Evolutionary conservation across 768 basidiomycete genomes (phyloP), one percentile per base, ranked within the genome.

Genomic region (Sistotremastrum niveocremeum): DNA sequence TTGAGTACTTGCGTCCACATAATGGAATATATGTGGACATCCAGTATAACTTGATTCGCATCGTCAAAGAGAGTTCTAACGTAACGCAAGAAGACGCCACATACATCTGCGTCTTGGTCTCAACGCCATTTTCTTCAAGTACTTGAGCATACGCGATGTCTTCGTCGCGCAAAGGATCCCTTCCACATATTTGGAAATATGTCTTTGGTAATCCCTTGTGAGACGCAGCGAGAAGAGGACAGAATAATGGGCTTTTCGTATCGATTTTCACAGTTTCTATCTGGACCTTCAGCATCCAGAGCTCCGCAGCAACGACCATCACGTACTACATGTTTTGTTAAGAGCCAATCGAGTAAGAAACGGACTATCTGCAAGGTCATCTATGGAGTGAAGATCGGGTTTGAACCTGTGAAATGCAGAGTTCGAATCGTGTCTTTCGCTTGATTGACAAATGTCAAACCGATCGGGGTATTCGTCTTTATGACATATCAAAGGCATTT

Each of bases 401-500:
- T 52, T 55, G 37, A 46, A 52, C 35, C 57, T 58, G 12, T 31
- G 7, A 12, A n/a, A 32, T 7, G 36, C n/a, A 36, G 49, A 30
- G 38, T 12, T 12, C 9, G 31, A 35, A 28, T 20, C 33, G 32
- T 39, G 37, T 4, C 12, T n/a, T n/a, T n/a, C n/a, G n/a, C n/a
- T n/a, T n/a, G n/a, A n/a, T n/a, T n/a, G n/a, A n/a, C n/a, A n/a
- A 5, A 29, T 34, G 28, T 52, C 53, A n/a, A 35, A 59, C 58
- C 56, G 39, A 10, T 54, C 51, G 5, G 57, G 55, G 29, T 54
- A 48, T 3, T 45, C 56, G 7, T 56, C 46, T 4, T 52, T 48
- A 34, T 57, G 51, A 12, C 52, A 7, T n/a, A 56, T 37, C 9
- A 40, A 28, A 9, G 61, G 61, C 38, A 52, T 34, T 20, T 46